Evolutionary conservation across 129 eudicot species (phyloP).

Genomic region (Lactuca sativa): DNA sequence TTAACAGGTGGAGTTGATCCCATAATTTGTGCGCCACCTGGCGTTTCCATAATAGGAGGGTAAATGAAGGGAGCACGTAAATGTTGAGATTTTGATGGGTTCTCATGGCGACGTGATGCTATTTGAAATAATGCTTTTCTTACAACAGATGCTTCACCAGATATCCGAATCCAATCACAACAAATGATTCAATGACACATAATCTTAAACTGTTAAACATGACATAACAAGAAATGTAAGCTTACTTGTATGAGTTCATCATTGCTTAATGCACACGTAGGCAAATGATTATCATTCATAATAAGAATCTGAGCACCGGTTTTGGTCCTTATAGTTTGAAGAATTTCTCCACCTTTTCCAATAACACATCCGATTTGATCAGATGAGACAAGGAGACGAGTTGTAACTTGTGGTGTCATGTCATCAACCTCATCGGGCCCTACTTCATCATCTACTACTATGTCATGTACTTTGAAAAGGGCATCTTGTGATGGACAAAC

Average conservation of each 20-base stretch:
- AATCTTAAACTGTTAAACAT: not conserved
- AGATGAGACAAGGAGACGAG: slow-evolving; percentile 69
- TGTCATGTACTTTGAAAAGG: slow-evolving; percentile 64
- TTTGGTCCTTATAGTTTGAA: slow-evolving; percentile 70
- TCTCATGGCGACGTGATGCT: not conserved
- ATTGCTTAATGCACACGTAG: slow-evolving; percentile 73
- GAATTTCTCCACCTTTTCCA: slow-evolving; percentile 90
- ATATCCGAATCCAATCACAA: not conserved
- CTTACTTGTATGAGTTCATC: slow-evolving; percentile 92
- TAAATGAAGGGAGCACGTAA: too few relatives aligned
- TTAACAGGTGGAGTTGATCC: too few relatives aligned
- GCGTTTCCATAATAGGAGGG: too few relatives aligned
- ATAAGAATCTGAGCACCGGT: slow-evolving; percentile 73
- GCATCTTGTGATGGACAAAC: slow-evolving; percentile 79
- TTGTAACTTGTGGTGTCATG: slow-evolving; percentile 48
- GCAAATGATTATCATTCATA: slow-evolving; percentile 65
- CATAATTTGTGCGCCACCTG: too few relatives aligned
- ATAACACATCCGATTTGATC: slow-evolving; percentile 97
- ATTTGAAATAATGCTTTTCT: not conserved
- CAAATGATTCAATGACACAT: too few relatives aligned
- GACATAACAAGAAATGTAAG: not conserved
- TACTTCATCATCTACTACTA: slow-evolving; percentile 57
- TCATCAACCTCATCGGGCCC: slow-evolving; percentile 48
- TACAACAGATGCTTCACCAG: not conserved
- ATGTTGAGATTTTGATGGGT: too few relatives aligned